Conservation (phyloP, 305 asterid genomes). For the Solanum chacoense region DNA sequence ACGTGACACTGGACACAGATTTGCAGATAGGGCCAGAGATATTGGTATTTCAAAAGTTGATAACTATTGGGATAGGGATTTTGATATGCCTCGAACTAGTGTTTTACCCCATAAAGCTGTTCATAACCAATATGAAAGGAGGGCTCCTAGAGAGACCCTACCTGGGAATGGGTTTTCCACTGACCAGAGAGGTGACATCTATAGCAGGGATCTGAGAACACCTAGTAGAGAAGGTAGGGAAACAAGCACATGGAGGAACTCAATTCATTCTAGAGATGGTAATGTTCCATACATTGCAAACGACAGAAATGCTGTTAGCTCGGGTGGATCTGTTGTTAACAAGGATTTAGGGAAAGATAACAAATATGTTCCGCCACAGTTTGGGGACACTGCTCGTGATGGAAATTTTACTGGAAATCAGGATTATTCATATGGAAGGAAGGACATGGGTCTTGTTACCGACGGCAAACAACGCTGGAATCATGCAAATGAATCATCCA, state of each 20-base stretch:
- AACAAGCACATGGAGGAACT: conserved; percentile 47
- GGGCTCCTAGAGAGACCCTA: conserved; percentile 57
- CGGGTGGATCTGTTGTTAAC: conserved; percentile 28
- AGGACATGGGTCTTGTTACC: conserved; percentile 28
- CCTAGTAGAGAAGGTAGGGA: conserved; percentile 57
- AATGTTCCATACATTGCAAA: conserved; percentile 28
- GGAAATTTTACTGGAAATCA: conserved; percentile 20
- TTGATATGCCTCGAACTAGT: conserved; percentile 68
- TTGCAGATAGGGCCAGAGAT: conserved; percentile 60
- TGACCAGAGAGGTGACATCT: conserved; percentile 44
- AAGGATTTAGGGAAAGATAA: conserved; percentile 37
- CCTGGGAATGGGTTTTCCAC: conserved; percentile 46
- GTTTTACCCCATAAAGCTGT: conserved; percentile 52
- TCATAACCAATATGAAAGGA: conserved; percentile 38
- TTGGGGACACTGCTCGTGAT: conserved; percentile 39
- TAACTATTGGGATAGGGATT: conserved; percentile 79
- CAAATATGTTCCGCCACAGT: conserved; percentile 31
- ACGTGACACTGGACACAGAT: conserved; percentile 85
- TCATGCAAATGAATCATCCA: conserved; percentile 31
- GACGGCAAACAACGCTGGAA: conserved; percentile 40
- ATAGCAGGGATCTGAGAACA: conserved; percentile 37
- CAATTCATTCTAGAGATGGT: conserved; percentile 35
- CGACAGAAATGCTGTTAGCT: conserved; percentile 28
- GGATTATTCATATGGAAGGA: conserved; percentile 46
- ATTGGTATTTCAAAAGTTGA: conserved; percentile 49